A percentile compares a stretch with the other conserved stretches of the same genome.
phyloP scores from a whole-genome alignment of 257 asterid species.

The Prunella vulgaris region DNA sequence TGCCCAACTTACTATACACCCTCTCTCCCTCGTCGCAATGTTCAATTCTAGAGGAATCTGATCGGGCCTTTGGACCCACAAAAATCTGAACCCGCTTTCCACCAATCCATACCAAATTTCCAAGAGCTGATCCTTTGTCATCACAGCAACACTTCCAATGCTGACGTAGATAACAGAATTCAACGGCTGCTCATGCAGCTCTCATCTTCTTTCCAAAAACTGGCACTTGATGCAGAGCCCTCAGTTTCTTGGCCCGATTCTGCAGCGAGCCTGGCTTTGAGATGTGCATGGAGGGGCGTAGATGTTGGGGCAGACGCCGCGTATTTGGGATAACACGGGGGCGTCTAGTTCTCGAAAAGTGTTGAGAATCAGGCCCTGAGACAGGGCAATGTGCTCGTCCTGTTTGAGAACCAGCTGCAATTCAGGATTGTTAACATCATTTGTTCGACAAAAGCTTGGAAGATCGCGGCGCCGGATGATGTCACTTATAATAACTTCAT shows the following conservation, averaged over 20 bases:
- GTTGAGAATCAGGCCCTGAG: conserved; percentile 57
- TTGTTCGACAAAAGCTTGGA: conserved; percentile 52
- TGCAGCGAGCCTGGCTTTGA: conserved; percentile 18
- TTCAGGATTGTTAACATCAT: conserved; percentile 25
- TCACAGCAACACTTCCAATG: conserved; percentile 48
- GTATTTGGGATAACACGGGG: conserved; percentile 36
- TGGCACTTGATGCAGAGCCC: not conserved
- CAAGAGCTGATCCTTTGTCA: conserved; percentile 34
- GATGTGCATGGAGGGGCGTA: conserved; percentile 60
- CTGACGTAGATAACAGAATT: conserved; percentile 55
- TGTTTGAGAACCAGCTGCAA: not conserved
- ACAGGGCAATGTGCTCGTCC: conserved; percentile 23
- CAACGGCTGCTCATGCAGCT: conserved; percentile 37
- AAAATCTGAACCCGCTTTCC: conserved; percentile 45
- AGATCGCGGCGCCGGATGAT: conserved; percentile 65
- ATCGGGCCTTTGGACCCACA: conserved; percentile 55
- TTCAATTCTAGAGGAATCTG: conserved; percentile 23
- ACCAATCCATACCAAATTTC: conserved; percentile 69
- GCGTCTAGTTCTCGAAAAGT: conserved; percentile 58
- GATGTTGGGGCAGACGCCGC: conserved; percentile 33
- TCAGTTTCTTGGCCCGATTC: not conserved
- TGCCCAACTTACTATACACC: conserved; percentile 45
- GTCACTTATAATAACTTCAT: conserved; percentile 34
- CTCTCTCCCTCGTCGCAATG: conserved; percentile 38
- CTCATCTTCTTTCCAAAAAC: conserved; percentile 35